A percentile compares a stretch with the other conserved stretches of the same genome.
Conservation (phyloP, 192 early-diverging fungal species). For the Linderina pennispora region DNA sequence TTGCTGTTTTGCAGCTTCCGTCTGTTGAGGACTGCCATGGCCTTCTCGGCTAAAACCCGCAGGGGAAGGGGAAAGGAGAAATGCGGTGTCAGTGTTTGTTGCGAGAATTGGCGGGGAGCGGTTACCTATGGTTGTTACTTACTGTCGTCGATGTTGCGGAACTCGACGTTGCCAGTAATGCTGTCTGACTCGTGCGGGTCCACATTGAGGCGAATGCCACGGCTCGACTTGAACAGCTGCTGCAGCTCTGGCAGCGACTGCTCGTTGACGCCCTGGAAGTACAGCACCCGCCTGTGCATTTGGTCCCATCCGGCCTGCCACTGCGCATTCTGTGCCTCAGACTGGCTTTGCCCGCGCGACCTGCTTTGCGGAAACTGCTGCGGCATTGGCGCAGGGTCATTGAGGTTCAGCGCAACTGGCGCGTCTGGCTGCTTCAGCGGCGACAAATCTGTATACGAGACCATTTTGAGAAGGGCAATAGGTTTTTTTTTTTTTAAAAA, state of each 20-base stretch:
- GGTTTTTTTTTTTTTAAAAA: background rate
- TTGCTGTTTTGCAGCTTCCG: conserved; percentile 14
- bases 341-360: background rate
- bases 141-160: conserved; percentile 42
- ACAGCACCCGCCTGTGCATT: conserved; percentile 28
- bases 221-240: conserved; percentile 38
- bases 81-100: background rate
- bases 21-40: conserved; percentile 38
- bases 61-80: background rate
- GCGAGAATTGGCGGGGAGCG: too few relatives aligned
- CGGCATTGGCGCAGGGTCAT: conserved; percentile 16
- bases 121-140: too few relatives aligned
- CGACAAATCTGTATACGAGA: conserved; percentile 43
- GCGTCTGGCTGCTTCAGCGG: conserved; percentile 35
- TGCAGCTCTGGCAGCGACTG: conserved; percentile 37
- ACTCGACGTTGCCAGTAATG: conserved; percentile 41
- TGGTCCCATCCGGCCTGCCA: conserved; percentile 31
- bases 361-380: conserved; percentile 1
- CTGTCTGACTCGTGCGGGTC: conserved; percentile 28
- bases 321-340: conserved; percentile 8
- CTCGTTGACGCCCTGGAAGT: conserved; percentile 41
- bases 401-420: conserved; percentile 32
- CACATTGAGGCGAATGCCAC: conserved; percentile 40
- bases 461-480: conserved; percentile 19
- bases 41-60: conserved; percentile 39